Conservation (phyloP, 2,329 filamentous ascomycete genomes). For the Mollisiaceae sp. region DNA sequence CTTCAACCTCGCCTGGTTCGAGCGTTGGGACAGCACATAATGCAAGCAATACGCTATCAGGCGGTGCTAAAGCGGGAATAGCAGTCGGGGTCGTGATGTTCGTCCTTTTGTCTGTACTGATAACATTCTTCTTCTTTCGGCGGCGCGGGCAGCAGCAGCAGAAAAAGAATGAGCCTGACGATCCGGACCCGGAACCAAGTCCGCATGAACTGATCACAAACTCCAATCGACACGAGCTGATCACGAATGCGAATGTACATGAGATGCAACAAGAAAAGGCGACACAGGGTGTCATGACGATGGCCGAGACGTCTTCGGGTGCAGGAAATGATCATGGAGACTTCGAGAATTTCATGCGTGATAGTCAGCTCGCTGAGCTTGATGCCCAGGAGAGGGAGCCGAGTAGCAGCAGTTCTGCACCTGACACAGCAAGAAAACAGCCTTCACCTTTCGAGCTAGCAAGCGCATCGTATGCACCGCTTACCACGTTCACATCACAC, state of each 20-base stretch:
- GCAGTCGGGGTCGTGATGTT: neutral
- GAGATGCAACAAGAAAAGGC: neutral
- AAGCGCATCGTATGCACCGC: neutral
- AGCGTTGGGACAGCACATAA: neutral
- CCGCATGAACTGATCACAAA: neutral
- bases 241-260: neutral
- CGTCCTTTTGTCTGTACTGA: neutral
- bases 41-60: neutral
- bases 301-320: neutral
- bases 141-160: neutral
- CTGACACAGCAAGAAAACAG: neutral
- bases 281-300: too few species aligned
- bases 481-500: neutral
- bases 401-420: neutral
- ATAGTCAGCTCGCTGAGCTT: neutral
- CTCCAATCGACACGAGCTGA: neutral
- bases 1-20: neutral
- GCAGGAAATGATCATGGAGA: neutral
- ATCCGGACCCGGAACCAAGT: neutral
- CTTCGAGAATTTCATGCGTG: too few species aligned
- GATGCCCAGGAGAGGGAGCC: neutral
- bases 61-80: neutral
- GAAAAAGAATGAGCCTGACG: neutral
- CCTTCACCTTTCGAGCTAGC: constrained; percentile 5
- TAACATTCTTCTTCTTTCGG: neutral